Base-by-base conservation (phyloP, 441 rosid species). In the Cnidoscolus chayamansa region DNA sequence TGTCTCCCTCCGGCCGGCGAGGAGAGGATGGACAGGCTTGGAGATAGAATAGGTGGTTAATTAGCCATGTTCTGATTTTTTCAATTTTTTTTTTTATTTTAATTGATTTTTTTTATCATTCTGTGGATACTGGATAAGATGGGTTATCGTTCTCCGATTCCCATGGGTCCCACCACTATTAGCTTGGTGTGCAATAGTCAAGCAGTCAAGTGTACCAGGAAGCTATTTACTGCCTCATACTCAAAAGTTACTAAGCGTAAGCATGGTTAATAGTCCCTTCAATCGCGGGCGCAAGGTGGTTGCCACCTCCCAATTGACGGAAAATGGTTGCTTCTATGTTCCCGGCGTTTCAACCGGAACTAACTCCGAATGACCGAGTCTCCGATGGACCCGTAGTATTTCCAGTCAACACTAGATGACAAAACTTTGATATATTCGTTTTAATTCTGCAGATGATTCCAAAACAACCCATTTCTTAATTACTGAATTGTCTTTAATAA, bases 1-100 rank as follows among this genome's bases (percentile, higher is more conserved):
- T 30, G 17, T 10, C 10, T 63, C 37, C 57, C 67, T 40, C 83
- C 85, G 81, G 82, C 81, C 81, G 81, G 80, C 72, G 64, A 73
- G 67, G 72, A 57, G 63, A 17, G 19, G n/a, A 49, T 2, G 73
- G 53, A 5, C 67, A 40, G 45, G 57, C 70, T 79, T 69, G 73
- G 74, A 81, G 31, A 68, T 43, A 48, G 70, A 60, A 1, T 61
- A 35, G 73, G 19, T 15, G 58, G 20, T 40, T 63, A 1, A 25
- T 19, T 31, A 67, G 49, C 32, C 47, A 25, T 10, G 56, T 13
- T 62, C 49, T 10, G 56, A 58, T 59, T 1, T 9, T 43, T 65
- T 25, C 25, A 25, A 25, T 25, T 55, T 61, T 37, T 20, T 19
- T 32, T 35, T 2, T 35, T 40, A 3, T 40, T 40, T 0, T 40